Evolutionary conservation across 345 rosid species (phyloP), one percentile per base, ranked within the genome.

Genomic region (Salix koriyanagi): DNA sequence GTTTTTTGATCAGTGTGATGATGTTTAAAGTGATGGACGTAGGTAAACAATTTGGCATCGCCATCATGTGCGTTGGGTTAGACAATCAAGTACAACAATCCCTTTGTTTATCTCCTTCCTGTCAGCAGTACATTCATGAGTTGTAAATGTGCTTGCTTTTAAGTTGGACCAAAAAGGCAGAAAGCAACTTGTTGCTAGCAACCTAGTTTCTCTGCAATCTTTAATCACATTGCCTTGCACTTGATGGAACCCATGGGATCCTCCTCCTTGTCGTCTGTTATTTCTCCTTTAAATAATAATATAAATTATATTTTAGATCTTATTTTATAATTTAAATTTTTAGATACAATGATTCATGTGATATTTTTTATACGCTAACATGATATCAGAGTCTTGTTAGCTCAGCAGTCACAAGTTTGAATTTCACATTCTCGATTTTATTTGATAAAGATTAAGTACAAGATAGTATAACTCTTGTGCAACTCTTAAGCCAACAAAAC

Each of bases 11-110:
- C 12, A 23, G 26, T 67, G 18, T 4, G 44, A 11, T 74, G 26
- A 1, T 46, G 26, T 19, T 32, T 30, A 30, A 32, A 32, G 32
- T 16, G 16, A 36, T 34, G 3, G 37, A 34, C 37, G 37, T 21
- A 10, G 44, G 13, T 58, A 58, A 14, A 25, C 56, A 65, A 32
- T 15, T 13, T 65, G 25, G 21, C 68, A 69, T 56, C 64, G 70
- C 60, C 44, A 36, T 74, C 81, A 75, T 78, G 82, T 80, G 81
- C 70, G 9, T 46, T 50, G 21, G 16, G 52, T 73, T 4, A 15
- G 28, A 73, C 37, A 62, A 73, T 73, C 69, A 62, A 60, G 54
- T n/a, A 37, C 42, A 28, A 13, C 32, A 25, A 25, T 28, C n/a
- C 12, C 19, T 73, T 44, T 34, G 42, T 42, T 62, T 62, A 28